A percentile compares a stretch with the other conserved stretches of the same genome.
These are phyloP conservation scores for Cyclotella kingstonii DNA, from an alignment of 108 stramenopile genomes.

Conservation along the genomic window DNA sequence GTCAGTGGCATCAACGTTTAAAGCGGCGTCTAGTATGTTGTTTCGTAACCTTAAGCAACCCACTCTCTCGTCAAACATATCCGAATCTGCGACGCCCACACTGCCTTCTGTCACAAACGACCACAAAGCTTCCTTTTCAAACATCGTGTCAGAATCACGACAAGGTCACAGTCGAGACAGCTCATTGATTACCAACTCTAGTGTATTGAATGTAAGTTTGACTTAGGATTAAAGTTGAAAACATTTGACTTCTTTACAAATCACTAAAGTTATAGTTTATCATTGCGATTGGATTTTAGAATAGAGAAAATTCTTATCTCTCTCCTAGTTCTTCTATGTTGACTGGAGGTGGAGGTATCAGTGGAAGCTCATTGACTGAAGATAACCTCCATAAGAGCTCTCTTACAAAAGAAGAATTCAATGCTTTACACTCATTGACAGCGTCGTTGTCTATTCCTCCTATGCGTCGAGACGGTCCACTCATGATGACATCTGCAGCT, in stretches of 20 bases:
- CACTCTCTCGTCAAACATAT: background rate
- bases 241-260: background rate
- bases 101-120: constrained; percentile 7
- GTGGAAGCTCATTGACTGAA: constrained; percentile 6
- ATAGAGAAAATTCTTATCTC: constrained; percentile 34
- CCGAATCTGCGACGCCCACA: background rate
- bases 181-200: constrained; percentile 33
- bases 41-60: constrained; percentile 19
- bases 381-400: constrained; percentile 1
- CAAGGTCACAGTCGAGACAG: constrained; percentile 32
- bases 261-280: background rate
- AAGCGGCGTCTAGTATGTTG: too few species aligned
- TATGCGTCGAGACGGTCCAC: constrained; percentile 2
- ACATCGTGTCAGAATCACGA: background rate
- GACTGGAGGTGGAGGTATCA: constrained; percentile 6
- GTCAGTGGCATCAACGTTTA: too few species aligned
- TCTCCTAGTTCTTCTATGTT: constrained; percentile 13
- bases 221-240: background rate
- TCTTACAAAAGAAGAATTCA: background rate
- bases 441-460: background rate
- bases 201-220: constrained; percentile 9
- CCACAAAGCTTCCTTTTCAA: constrained; percentile 7
- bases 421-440: background rate
- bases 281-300: constrained; percentile 30
- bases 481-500: background rate